These are phyloP conservation scores for Xanthoceras sorbifolium DNA, from an alignment of 345 rosid species.

Conservation along the genomic window DNA sequence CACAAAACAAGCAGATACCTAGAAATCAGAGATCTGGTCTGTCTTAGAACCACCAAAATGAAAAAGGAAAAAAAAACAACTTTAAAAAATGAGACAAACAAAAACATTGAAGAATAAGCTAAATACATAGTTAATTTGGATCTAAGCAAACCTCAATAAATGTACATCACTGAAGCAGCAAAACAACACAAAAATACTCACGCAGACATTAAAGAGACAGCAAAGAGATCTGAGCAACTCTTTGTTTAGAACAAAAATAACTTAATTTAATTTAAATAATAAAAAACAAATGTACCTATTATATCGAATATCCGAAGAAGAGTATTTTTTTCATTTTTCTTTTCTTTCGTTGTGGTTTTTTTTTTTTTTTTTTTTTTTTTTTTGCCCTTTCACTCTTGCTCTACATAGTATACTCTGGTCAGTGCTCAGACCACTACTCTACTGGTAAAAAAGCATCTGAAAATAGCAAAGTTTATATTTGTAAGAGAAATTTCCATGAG, in stretches of 20 bases:
- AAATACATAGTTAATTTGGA: slow-evolving; percentile 9
- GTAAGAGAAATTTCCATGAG: background rate
- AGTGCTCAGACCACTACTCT: too few relatives aligned
- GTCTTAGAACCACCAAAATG: background rate
- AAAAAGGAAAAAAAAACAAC: too few relatives aligned
- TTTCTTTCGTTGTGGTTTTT: too few relatives aligned
- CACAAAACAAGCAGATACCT: background rate
- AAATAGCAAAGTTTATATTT: background rate
- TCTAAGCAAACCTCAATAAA: slow-evolving; percentile 16
- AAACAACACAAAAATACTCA: background rate
- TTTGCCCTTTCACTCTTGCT: background rate
- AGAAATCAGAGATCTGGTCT: slow-evolving; percentile 13
- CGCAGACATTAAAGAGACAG: background rate
- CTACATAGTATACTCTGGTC: background rate
- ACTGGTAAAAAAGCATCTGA: background rate
- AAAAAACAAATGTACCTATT: slow-evolving; percentile 3
- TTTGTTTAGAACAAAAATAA: background rate
- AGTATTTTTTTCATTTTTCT: background rate
- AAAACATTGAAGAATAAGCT: background rate
- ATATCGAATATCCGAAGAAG: background rate
- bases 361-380: too few relatives aligned
- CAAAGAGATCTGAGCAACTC: slow-evolving; percentile 27
- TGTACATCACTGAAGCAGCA: background rate
- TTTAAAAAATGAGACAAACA: background rate
- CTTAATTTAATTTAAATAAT: background rate